A percentile compares a stretch with the other conserved stretches of the same genome.
These are phyloP conservation scores for Quercus wislizeni DNA, from an alignment of 306 rosid species.

Conservation along the genomic window DNA sequence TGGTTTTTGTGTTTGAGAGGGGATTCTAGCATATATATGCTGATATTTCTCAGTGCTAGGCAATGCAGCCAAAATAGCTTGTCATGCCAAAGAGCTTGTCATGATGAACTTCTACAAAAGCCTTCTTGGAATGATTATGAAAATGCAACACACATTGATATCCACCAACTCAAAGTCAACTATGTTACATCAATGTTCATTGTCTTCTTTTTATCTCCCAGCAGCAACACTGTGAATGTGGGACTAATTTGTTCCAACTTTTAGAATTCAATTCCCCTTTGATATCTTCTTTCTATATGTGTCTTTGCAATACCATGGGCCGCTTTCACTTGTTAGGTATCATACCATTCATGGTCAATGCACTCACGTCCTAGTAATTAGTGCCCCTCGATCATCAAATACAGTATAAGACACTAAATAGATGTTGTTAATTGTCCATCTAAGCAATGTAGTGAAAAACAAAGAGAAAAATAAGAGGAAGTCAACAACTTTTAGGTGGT, in stretches of 20 bases:
- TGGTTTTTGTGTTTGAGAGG: conserved; percentile 4
- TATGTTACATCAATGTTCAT: background rate
- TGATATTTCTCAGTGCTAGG: conserved; percentile 29
- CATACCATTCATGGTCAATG: conserved; percentile 26
- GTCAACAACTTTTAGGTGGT: too few relatives aligned
- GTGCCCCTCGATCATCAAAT: background rate
- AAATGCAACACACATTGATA: conserved; percentile 11
- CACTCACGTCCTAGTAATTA: background rate
- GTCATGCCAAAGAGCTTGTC: conserved; percentile 27
- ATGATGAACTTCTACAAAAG: conserved; percentile 32
- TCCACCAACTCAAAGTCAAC: conserved; percentile 35
- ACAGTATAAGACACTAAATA: background rate
- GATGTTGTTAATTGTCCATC: too few relatives aligned
- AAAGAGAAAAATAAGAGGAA: too few relatives aligned
- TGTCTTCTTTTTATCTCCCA: conserved; percentile 18
- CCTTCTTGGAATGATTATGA: conserved; percentile 21
- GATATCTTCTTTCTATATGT: background rate
- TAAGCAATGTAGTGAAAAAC: too few relatives aligned
- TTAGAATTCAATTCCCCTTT: conserved; percentile 25
- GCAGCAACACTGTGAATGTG: background rate
- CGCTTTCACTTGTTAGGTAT: conserved; percentile 40
- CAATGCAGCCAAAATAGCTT: conserved; percentile 35
- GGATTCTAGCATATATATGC: conserved; percentile 12
- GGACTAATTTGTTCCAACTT: conserved; percentile 16
- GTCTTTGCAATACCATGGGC: conserved; percentile 8